Conservation (phyloP, 192 early-diverging fungal species). For the Phlyctochytrium bullatum region DNA sequence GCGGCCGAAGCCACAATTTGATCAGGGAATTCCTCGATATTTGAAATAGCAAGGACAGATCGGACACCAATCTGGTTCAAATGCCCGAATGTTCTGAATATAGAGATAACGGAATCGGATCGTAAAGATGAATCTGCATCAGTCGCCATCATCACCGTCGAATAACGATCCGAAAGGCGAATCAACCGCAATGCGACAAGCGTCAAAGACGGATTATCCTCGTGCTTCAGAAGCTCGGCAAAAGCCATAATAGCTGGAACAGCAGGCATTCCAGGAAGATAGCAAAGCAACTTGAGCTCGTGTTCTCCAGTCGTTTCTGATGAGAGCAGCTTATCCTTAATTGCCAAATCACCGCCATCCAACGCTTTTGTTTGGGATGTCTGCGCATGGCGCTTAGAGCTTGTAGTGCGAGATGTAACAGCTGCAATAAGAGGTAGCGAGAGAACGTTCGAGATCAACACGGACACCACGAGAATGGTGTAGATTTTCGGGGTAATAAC, state of each 20-base stretch:
- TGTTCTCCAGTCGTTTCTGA: conserved; percentile 13
- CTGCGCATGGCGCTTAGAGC: background rate
- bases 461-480: conserved; percentile 76
- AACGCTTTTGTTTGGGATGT: background rate
- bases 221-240: conserved; percentile 52
- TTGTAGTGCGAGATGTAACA: conserved; percentile 14
- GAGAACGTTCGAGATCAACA: conserved; percentile 45
- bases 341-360: background rate
- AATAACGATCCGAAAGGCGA: conserved; percentile 74
- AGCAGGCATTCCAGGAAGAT: conserved; percentile 58
- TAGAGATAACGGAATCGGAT: conserved; percentile 74
- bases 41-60: conserved; percentile 58
- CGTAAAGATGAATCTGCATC: conserved; percentile 63
- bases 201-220: conserved; percentile 21
- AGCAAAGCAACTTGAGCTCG: conserved; percentile 49
- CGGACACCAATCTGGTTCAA: conserved; percentile 66
- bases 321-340: background rate
- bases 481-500: conserved; percentile 73
- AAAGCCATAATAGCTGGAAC: conserved; percentile 74
- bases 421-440: conserved; percentile 8
- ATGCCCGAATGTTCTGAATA: conserved; percentile 78
- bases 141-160: conserved; percentile 72
- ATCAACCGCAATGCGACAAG: conserved; percentile 74
- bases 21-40: conserved; percentile 66
- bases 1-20: conserved; percentile 58